Conservation (phyloP, 2,329 filamentous ascomycete genomes). For the Ceratocystis papillata region DNA sequence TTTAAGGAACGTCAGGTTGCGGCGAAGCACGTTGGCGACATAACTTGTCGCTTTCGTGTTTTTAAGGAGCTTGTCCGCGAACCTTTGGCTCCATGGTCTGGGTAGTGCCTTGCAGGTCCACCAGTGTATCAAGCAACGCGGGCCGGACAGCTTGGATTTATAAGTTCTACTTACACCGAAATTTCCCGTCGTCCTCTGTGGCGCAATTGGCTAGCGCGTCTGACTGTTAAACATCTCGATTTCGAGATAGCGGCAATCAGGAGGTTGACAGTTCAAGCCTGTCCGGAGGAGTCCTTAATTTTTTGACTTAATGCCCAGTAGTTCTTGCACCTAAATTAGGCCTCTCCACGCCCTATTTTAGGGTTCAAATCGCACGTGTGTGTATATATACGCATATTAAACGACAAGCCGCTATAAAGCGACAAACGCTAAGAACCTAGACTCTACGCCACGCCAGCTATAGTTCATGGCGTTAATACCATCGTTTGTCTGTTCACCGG, state of each 20-base stretch:
- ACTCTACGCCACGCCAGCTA: neutral
- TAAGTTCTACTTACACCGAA: neutral
- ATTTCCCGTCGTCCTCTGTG: conserved; percentile 30
- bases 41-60: no score
- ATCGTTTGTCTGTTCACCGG: neutral
- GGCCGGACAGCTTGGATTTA: neutral
- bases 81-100: no score
- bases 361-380: neutral
- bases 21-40: no score
- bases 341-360: neutral
- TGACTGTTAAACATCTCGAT: conserved; percentile 39
- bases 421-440: neutral
- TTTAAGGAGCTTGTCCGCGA: no score
- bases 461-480: neutral
- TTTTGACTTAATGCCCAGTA: neutral
- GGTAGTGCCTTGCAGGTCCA: no score
- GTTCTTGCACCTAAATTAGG: no score
- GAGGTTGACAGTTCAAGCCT: conserved; percentile 15
- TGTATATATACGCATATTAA: neutral
- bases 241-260: neutral
- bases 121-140: no score
- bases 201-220: conserved; percentile 48
- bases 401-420: neutral
- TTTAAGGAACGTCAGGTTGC: no score
- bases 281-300: neutral